A percentile compares a stretch with the other conserved stretches of the same genome.
Evolutionary conservation across 2,329 filamentous ascomycete genomes (phyloP).

Genomic region (Epichloe gansuensis): DNA sequence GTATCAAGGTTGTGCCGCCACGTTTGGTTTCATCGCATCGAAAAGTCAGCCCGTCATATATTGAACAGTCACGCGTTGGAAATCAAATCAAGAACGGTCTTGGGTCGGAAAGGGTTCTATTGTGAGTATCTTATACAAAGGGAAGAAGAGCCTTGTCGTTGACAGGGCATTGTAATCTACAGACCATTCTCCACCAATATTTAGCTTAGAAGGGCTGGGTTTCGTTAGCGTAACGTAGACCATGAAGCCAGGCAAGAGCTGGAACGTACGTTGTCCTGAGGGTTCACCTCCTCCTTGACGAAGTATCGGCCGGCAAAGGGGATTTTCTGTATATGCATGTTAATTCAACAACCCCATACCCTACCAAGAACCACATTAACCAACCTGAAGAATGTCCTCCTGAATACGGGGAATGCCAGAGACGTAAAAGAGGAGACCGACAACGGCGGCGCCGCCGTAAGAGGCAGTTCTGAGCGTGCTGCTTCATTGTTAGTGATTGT

Average conservation of each 20-base stretch:
- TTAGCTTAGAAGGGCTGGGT: slow-evolving; percentile 28
- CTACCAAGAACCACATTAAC: slow-evolving; percentile 7
- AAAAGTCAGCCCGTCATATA: neutral
- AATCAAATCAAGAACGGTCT: neutral
- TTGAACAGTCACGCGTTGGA: neutral
- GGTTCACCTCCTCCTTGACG: slow-evolving; percentile 39
- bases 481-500: neutral
- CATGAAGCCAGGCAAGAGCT: neutral
- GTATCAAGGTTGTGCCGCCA: neutral
- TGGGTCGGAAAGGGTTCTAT: slow-evolving; percentile 17
- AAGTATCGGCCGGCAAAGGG: slow-evolving; percentile 40
- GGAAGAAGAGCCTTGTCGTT: slow-evolving; percentile 14
- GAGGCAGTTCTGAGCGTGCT: slow-evolving; percentile 23
- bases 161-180: slow-evolving; percentile 16
- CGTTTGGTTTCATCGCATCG: too few species aligned
- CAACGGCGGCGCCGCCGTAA: slow-evolving; percentile 44
- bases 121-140: slow-evolving; percentile 27
- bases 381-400: slow-evolving; percentile 45
- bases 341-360: neutral
- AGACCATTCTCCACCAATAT: slow-evolving; percentile 12
- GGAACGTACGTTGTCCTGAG: slow-evolving; percentile 48
- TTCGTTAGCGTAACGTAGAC: slow-evolving; percentile 12
- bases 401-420: slow-evolving; percentile 50
- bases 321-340: slow-evolving; percentile 31
- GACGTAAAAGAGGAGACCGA: slow-evolving; percentile 45